Conservation (phyloP, 1,284 basidiomycete genomes). For the Takashimella tepidaria region DNA sequence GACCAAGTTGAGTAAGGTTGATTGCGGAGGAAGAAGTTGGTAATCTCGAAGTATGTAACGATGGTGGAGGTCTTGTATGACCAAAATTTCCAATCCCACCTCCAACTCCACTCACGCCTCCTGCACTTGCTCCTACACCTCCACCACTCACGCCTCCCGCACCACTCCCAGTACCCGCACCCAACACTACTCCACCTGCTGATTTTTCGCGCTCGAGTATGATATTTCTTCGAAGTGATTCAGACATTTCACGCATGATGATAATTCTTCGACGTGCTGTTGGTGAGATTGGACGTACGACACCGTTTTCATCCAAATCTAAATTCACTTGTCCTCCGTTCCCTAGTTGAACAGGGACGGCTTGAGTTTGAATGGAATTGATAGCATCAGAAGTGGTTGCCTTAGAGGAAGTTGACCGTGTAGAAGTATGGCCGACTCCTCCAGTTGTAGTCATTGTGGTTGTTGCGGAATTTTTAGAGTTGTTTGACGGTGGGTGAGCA, state of each 20-base stretch:
- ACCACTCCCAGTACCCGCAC: too few species aligned
- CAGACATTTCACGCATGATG: slow-evolving; percentile 45
- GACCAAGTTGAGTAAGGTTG: slow-evolving; percentile 26
- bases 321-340: neutral
- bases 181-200: slow-evolving; percentile 20
- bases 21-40: slow-evolving; percentile 25
- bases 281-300: slow-evolving; percentile 34
- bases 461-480: neutral
- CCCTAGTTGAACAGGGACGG: slow-evolving; percentile 1
- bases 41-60: slow-evolving; percentile 22
- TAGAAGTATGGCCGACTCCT: too few species aligned
- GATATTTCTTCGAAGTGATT: slow-evolving; percentile 39
- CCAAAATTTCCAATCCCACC: slow-evolving; percentile 2
- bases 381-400: neutral
- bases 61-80: slow-evolving; percentile 26
- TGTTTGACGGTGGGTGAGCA: neutral
- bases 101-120: neutral
- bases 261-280: slow-evolving; percentile 37
- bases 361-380: slow-evolving; percentile 3
- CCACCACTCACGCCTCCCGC: too few species aligned
- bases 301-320: slow-evolving; percentile 23
- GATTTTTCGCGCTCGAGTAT: slow-evolving; percentile 44
- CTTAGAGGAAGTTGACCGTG: neutral
- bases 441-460: neutral
- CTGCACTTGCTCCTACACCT: neutral